A percentile compares a stretch with the other conserved stretches of the same genome.
Conservation (phyloP, 2,329 filamentous ascomycete species). For the Phaeoacremonium minimum region DNA sequence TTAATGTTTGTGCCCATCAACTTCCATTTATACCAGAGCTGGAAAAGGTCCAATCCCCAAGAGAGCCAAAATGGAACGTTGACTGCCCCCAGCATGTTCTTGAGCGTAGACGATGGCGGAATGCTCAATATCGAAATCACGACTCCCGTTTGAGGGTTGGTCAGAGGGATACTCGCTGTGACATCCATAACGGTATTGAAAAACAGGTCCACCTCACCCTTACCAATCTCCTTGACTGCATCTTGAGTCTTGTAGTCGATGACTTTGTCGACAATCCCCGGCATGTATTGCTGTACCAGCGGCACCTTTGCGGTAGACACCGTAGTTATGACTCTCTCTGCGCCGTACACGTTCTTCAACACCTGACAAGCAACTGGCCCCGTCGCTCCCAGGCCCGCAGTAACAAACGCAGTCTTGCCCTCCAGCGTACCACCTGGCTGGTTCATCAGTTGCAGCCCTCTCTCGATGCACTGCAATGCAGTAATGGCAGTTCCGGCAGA, state of each 20-base stretch:
- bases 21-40: constrained; percentile 34
- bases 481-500: constrained; percentile 30
- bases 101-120: constrained; percentile 23
- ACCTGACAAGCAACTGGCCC: constrained; percentile 43
- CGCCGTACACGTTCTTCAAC: constrained; percentile 44
- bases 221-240: constrained; percentile 28
- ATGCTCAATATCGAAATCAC: constrained; percentile 34
- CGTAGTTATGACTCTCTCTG: constrained; percentile 41
- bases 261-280: constrained; percentile 5
- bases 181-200: constrained; percentile 42
- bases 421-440: constrained; percentile 26
- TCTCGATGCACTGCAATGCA: constrained; percentile 35
- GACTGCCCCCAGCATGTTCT: constrained; percentile 23
- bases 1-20: constrained; percentile 37
- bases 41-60: constrained; percentile 19
- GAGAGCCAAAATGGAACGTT: constrained; percentile 29
- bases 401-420: constrained; percentile 47
- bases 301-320: constrained; percentile 47
- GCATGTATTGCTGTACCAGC: constrained; percentile 9
- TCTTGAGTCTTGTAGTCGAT: constrained; percentile 36
- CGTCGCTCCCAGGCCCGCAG: constrained; percentile 43
- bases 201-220: constrained; percentile 42
- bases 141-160: constrained; percentile 30
- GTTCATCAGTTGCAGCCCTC: constrained; percentile 30
- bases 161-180: constrained; percentile 29